These are phyloP conservation scores for Fusarium anguioides DNA, from an alignment of 2,329 filamentous ascomycete species.

Conservation along the genomic window DNA sequence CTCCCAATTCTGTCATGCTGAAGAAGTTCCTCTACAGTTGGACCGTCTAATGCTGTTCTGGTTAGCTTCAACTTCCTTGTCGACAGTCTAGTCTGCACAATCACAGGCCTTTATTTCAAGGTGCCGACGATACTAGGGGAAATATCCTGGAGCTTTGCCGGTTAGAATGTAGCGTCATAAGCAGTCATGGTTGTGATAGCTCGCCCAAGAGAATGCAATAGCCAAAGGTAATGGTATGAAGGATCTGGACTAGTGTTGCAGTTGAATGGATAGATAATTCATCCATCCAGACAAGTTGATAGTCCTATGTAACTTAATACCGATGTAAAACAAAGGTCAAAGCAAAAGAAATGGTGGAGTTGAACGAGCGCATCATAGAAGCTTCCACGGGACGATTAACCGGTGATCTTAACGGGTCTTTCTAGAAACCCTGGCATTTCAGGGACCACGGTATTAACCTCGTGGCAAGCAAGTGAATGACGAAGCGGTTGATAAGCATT, in stretches of 20 bases:
- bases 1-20: conserved; percentile 10
- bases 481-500: conserved; percentile 38
- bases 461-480: conserved; percentile 29
- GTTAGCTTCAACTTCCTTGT: conserved; percentile 2
- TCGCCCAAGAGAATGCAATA: background rate
- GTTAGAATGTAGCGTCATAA: conserved; percentile 10
- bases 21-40: conserved; percentile 2
- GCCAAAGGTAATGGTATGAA: background rate
- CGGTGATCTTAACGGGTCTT: conserved; percentile 25
- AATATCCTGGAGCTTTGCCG: conserved; percentile 7
- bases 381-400: conserved; percentile 28
- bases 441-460: conserved; percentile 17
- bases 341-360: background rate
- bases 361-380: conserved; percentile 12
- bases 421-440: conserved; percentile 4
- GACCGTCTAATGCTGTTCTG: background rate
- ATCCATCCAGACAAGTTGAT: background rate
- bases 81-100: background rate
- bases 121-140: conserved; percentile 6
- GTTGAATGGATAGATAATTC: background rate
- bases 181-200: background rate
- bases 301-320: background rate
- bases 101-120: conserved; percentile 5
- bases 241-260: conserved; percentile 3
- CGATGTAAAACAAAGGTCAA: background rate